phyloP scores from a whole-genome alignment of 2,329 filamentous ascomycete genomes.

The Neonectria magnoliae region DNA sequence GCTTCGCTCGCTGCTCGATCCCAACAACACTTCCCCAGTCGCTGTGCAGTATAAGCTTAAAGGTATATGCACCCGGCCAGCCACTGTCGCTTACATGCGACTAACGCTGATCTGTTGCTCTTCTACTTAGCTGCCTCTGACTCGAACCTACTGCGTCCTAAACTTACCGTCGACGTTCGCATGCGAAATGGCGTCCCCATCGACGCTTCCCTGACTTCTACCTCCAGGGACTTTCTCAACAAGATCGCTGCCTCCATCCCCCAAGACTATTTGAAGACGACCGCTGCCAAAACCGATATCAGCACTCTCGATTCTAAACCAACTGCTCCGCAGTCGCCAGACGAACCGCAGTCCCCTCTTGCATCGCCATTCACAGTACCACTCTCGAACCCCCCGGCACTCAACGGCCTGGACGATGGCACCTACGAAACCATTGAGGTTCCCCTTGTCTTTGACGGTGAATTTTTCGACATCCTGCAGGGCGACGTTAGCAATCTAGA shows the following conservation, averaged over 20 bases:
- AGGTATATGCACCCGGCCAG: slow-evolving; percentile 45
- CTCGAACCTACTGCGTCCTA: slow-evolving; percentile 67
- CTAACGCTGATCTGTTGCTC: not conserved
- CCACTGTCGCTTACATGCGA: not conserved
- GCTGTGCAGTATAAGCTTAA: slow-evolving; percentile 66
- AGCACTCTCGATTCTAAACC: slow-evolving; percentile 19
- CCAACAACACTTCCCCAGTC: slow-evolving; percentile 57
- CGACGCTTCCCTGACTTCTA: slow-evolving; percentile 72
- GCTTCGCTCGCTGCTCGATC: slow-evolving; percentile 70
- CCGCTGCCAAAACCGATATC: slow-evolving; percentile 7
- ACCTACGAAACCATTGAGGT: slow-evolving; percentile 68
- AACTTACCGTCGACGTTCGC: slow-evolving; percentile 75
- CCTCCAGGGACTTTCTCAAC: slow-evolving; percentile 72
- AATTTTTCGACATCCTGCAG: slow-evolving; percentile 83
- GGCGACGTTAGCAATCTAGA: slow-evolving; percentile 77
- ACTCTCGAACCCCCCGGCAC: too few species aligned
- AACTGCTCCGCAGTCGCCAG: not conserved
- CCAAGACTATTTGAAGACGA: slow-evolving; percentile 14
- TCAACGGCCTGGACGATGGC: slow-evolving; percentile 11
- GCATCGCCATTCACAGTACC: not conserved
- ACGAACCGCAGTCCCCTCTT: not conserved
- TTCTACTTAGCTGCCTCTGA: slow-evolving; percentile 47
- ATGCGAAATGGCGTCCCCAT: slow-evolving; percentile 72
- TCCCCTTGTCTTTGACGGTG: slow-evolving; percentile 77
- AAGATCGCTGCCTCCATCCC: slow-evolving; percentile 62